Conservation (phyloP, 306 rosid genomes). For the Rosa persica region DNA sequence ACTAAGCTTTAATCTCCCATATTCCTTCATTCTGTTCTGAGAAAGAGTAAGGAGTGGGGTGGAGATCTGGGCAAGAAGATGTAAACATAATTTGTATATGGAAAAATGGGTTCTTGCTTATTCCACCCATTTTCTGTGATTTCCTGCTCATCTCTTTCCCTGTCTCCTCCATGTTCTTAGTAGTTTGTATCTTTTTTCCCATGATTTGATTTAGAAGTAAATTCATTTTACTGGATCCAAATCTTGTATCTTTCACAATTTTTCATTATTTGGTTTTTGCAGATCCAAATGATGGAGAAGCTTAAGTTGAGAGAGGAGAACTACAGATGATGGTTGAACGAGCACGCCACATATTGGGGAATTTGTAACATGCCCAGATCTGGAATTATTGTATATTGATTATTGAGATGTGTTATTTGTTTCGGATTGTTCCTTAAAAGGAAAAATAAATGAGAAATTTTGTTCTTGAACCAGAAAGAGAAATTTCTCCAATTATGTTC, state of each 20-base stretch:
- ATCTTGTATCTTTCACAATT: background rate
- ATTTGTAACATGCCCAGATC: background rate
- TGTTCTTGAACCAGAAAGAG: background rate
- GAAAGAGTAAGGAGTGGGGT: too few species aligned
- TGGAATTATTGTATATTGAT: background rate
- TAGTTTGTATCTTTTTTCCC: background rate
- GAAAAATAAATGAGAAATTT: background rate
- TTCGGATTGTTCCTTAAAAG: background rate
- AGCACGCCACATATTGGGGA: background rate
- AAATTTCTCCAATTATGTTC: background rate
- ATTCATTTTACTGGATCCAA: background rate
- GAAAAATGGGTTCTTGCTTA: background rate
- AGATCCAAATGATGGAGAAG: background rate
- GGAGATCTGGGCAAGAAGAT: too few species aligned
- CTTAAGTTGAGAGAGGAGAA: background rate
- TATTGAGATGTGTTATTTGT: background rate
- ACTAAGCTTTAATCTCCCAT: background rate
- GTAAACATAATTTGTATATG: background rate
- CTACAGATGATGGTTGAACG: too few species aligned
- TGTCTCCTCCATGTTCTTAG: background rate
- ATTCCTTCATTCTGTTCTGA: background rate
- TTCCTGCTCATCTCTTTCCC: background rate
- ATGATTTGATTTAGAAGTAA: background rate
- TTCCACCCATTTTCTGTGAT: background rate
- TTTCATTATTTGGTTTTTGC: background rate